Base-by-base conservation (phyloP, 2,329 filamentous ascomycete genomes). In the Hymenoscyphus fraxineus region DNA sequence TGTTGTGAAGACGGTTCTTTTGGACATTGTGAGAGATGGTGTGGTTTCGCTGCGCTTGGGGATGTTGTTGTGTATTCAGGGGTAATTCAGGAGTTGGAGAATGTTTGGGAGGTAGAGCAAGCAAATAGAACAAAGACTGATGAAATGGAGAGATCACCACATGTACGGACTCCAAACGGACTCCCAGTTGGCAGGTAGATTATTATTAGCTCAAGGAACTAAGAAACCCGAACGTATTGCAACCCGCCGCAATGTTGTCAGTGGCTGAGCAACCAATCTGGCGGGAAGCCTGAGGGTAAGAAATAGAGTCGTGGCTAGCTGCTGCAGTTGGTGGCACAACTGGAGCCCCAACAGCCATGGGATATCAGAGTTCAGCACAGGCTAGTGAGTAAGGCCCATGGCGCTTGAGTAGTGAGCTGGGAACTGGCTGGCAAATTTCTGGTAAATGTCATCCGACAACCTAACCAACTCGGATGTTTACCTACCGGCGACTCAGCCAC, bases 1-100 rank as follows among this genome's bases (percentile, higher is more conserved):
- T 57, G 86, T 90, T 47, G 91, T 95, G 79, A 93, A 92, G 39
- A 86, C 81, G 16, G 83, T 86, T 68, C 72, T 63, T 67, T 73
- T 74, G 60, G 71, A 73, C 72, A 74, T 73, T 15, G 59, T 67
- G 19, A 32, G 55, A n/a, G 19, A 56, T 1, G 2, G 2, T 27
- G 15, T 32, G 54, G 27, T 38, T 13, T 51, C 10, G 6, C 19
- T 22, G 7, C 6, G 10, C 6, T 2, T 22, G n/a, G n/a, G 44
- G 47, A 54, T 22, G 19, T 22, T 54, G 19, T 27, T 12, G 47
- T 22, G 22, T 27, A 22, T 54, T 27, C 19, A 27, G 22, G 19
- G 5, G 47, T 22, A 27, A 12, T 12, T 54, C n/a, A 54, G 3
- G 47, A 19, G 13, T 10, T 13, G 22, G 19, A 54, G 47, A 54